phyloP scores from a whole-genome alignment of 768 basidiomycete species.

The Auriscalpium vulgare region DNA sequence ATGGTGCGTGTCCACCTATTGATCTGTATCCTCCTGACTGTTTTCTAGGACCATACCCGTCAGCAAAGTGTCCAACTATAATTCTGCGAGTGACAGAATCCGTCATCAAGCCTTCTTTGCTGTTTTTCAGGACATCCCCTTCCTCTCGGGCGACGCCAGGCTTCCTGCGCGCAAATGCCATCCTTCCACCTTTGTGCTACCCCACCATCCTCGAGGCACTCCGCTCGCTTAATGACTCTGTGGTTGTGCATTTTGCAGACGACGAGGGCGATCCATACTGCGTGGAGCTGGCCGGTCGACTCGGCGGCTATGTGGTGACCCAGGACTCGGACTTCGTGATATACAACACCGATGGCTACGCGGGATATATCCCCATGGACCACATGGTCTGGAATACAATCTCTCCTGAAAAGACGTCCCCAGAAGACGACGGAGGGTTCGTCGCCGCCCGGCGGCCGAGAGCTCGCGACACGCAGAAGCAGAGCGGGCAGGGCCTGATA shows the following conservation, averaged over 20 bases:
- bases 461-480: slow-evolving; percentile 32
- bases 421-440: slow-evolving; percentile 47
- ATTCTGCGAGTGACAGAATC: slow-evolving; percentile 50
- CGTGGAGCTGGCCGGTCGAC: slow-evolving; percentile 72
- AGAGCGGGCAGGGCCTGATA: slow-evolving; percentile 30
- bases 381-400: slow-evolving; percentile 62
- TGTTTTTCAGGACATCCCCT: slow-evolving; percentile 78
- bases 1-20: slow-evolving; percentile 42
- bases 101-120: slow-evolving; percentile 49
- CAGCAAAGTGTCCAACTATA: slow-evolving; percentile 65
- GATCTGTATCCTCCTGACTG: not conserved
- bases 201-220: slow-evolving; percentile 52
- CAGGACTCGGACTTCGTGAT: slow-evolving; percentile 82
- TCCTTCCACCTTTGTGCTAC: slow-evolving; percentile 64
- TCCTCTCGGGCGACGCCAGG: slow-evolving; percentile 53
- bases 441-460: slow-evolving; percentile 49
- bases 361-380: slow-evolving; percentile 68
- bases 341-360: slow-evolving; percentile 66
- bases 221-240: slow-evolving; percentile 18
- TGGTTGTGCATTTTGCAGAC: slow-evolving; percentile 67
- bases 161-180: slow-evolving; percentile 65
- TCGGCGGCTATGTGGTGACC: slow-evolving; percentile 68
- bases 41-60: slow-evolving; percentile 53
- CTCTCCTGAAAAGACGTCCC: slow-evolving; percentile 17
- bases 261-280: slow-evolving; percentile 79